phyloP scores from a whole-genome alignment of 345 rosid genomes.

The Psidium friedrichsthalianum region DNA sequence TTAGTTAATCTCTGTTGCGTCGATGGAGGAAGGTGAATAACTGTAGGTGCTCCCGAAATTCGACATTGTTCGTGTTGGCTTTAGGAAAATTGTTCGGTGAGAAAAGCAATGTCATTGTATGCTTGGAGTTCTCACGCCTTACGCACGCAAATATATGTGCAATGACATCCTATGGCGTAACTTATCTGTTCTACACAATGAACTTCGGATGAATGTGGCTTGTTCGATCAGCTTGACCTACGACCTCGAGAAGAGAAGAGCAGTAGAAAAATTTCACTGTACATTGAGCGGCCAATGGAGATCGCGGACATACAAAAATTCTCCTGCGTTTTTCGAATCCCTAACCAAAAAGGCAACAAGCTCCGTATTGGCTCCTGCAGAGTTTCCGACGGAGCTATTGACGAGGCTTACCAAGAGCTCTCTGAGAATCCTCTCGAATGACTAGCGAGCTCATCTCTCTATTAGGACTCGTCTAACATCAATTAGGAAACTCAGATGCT shows the following conservation, averaged over 20 bases:
- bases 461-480: neutral
- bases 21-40: neutral
- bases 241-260: neutral
- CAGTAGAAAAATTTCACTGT: neutral
- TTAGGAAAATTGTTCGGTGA: neutral
- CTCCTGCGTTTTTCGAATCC: neutral
- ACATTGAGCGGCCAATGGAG: neutral
- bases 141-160: neutral
- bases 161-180: neutral
- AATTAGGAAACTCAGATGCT: neutral
- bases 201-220: neutral
- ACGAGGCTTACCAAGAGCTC: neutral
- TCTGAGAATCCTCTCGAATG: neutral
- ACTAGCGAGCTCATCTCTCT: neutral
- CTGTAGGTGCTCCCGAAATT: neutral
- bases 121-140: neutral
- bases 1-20: neutral
- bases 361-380: neutral
- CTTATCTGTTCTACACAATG: neutral
- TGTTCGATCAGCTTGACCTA: neutral
- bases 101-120: neutral
- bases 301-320: neutral
- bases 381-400: neutral
- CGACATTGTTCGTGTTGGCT: neutral
- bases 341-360: neutral